phyloP scores from a whole-genome alignment of 192 early-diverging fungal species.

The Backusella australiensis region DNA sequence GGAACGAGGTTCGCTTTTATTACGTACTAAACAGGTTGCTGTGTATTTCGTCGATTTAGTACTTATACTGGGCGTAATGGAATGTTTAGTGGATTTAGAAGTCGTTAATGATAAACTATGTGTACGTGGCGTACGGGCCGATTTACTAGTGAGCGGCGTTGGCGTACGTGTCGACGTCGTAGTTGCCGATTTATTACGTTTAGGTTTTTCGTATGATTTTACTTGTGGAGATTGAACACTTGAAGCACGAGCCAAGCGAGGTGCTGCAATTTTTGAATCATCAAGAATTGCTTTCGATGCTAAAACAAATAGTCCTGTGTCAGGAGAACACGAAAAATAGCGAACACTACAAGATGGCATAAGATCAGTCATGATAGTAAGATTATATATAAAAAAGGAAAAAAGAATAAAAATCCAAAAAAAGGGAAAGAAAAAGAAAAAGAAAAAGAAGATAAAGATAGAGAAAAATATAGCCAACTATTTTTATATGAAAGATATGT shows the following conservation, averaged over 20 bases:
- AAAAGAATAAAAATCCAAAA: not conserved
- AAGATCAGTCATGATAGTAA: not conserved
- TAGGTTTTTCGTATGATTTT: conserved; percentile 3
- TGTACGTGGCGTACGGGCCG: conserved; percentile 4
- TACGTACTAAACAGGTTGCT: not conserved
- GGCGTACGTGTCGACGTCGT: conserved; percentile 2
- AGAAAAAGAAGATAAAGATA: not conserved
- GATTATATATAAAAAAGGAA: not conserved
- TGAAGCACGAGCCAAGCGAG: not conserved
- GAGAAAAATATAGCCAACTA: not conserved
- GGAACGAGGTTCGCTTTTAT: not conserved
- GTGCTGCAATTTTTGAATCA: not conserved
- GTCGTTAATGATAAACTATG: not conserved
- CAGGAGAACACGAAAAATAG: conserved; percentile 28
- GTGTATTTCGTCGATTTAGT: not conserved
- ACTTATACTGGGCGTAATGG: not conserved
- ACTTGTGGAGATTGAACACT: not conserved
- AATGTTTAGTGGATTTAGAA: not conserved
- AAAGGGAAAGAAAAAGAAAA: not conserved
- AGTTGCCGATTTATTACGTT: not conserved
- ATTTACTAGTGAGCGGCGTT: not conserved
- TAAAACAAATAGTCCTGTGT: conserved; percentile 31
- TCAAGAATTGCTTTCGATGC: conserved; percentile 20
- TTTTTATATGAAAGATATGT: not conserved
- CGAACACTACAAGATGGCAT: conserved; percentile 15